Evolutionary conservation across 2,329 filamentous ascomycete species (phyloP), one percentile per base, ranked within the genome.

Genomic region (Xylariaceae sp.): DNA sequence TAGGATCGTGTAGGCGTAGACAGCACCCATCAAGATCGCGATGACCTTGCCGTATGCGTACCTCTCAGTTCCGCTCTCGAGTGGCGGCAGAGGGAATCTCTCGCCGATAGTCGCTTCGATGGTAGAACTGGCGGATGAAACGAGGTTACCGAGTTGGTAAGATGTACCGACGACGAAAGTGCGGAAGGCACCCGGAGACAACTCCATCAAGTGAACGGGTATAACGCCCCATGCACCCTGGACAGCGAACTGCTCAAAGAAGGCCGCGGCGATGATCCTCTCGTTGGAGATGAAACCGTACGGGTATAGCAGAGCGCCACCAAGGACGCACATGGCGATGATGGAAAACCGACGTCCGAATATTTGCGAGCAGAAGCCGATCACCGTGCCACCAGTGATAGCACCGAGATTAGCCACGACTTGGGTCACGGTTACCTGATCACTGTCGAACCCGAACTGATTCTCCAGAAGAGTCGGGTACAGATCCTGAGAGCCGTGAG

Each of bases 11-110:
- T 82, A 84, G 22, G 63, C 76, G 58, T 80, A 95, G 1, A 95
- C 89, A 58, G 86, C 90, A 1, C 78, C 90, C 87, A 96, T 90
- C 70, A 96, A 95, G 62, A 95, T 94, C 63, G 85, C 89, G 56
- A 95, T 92, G 10, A 95, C 89, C 59, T 85, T 85, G 36, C 89
- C 89, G 58, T 95, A 95, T 51, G 89, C 72, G 66, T 86, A 89
- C 3, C 86, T 66, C 31, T 31, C 10, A 31, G 70, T 66, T 0
- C 71, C 75, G 1, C 68, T 64, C 15, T 75, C 66, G 1, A 76
- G 78, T 0, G 80, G 71, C 0, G 83, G 75, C 3, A 95, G 75
- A 0, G 88, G 88, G 66, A 89, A 94, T 1, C 75, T 72, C 68
- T 90, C 85, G 33, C 87, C 87, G 35, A 90, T 83, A 0, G 81